A percentile compares a stretch with the other conserved stretches of the same genome.
These are phyloP conservation scores for Claviceps spartinae DNA, from an alignment of 2,329 filamentous ascomycete genomes.

Conservation along the genomic window DNA sequence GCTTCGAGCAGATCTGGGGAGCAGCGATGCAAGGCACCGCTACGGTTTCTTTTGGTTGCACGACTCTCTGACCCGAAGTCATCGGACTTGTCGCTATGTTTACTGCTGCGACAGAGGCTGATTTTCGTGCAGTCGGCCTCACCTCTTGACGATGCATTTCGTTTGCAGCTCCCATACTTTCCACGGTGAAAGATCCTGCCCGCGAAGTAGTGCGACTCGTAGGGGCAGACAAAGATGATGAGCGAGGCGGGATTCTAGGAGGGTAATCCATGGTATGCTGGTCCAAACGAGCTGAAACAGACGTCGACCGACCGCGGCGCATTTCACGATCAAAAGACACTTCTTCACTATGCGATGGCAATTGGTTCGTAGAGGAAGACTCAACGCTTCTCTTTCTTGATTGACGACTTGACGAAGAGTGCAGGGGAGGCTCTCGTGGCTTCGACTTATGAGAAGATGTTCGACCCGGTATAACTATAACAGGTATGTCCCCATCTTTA, in stretches of 20 bases:
- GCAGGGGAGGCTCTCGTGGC: slow-evolving; percentile 39
- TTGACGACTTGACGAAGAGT: slow-evolving; percentile 46
- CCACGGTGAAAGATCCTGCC: slow-evolving; percentile 22
- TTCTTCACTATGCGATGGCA: slow-evolving; percentile 27
- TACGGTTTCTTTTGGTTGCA: background rate
- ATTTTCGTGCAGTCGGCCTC: background rate
- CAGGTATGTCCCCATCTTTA: slow-evolving; percentile 47
- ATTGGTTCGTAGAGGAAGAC: slow-evolving; percentile 31
- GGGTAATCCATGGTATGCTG: slow-evolving; percentile 47
- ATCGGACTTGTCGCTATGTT: background rate
- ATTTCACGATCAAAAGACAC: slow-evolving; percentile 29
- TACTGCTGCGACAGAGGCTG: background rate
- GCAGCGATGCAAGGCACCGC: background rate
- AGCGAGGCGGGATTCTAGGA: slow-evolving; percentile 40
- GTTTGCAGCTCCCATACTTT: slow-evolving; percentile 45
- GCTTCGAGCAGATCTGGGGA: background rate
- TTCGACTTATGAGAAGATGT: slow-evolving; percentile 39
- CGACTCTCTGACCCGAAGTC: background rate
- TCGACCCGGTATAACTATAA: slow-evolving; percentile 48
- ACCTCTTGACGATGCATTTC: slow-evolving; percentile 15
- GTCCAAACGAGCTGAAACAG: slow-evolving; percentile 36
- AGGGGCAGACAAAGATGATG: slow-evolving; percentile 48
- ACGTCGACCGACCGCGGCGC: slow-evolving; percentile 28
- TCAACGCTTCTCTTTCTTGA: slow-evolving; percentile 39
- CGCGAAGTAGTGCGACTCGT: slow-evolving; percentile 45